A percentile compares a stretch with the other conserved stretches of the same genome.
phyloP scores from a whole-genome alignment of 805 yeast genomes.

The Kuraishia capsulata region DNA sequence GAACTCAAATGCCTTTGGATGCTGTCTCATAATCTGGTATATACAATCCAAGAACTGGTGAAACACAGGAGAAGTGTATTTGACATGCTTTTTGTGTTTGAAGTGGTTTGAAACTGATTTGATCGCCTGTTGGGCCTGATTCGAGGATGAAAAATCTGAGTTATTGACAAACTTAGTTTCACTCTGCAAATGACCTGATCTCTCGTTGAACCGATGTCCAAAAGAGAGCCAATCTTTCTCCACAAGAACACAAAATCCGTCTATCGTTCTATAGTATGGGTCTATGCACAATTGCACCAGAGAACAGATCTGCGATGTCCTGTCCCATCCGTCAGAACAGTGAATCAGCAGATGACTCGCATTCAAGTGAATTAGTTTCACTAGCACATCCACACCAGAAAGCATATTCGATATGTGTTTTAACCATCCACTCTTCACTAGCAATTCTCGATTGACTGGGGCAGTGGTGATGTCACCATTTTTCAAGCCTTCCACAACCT shows the following conservation, averaged over 20 bases:
- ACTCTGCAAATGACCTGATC: constrained; percentile 67
- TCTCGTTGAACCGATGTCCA: constrained; percentile 82
- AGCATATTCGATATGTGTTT: constrained; percentile 59
- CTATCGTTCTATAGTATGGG: constrained; percentile 79
- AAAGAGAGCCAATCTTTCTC: constrained; percentile 96
- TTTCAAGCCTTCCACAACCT: constrained; percentile 50
- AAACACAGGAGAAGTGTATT: constrained; percentile 81
- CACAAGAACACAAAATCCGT: constrained; percentile 77
- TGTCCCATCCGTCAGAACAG: constrained; percentile 98
- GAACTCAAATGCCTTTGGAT: constrained; percentile 71
- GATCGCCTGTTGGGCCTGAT: constrained; percentile 33
- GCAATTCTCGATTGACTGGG: constrained; percentile 39
- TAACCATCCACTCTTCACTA: constrained; percentile 72
- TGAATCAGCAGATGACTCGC: constrained; percentile 79
- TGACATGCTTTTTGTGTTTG: constrained; percentile 37
- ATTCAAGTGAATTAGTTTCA: constrained; percentile 75
- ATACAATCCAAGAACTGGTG: constrained; percentile 91
- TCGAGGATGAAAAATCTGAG: constrained; percentile 21
- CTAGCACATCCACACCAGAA: constrained; percentile 67
- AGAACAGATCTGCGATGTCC: constrained; percentile 86
- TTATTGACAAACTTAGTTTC: constrained; percentile 41
- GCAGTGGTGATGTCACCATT: constrained; percentile 54
- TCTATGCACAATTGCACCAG: constrained; percentile 81
- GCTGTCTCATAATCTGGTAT: constrained; percentile 66
- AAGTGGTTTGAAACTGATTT: constrained; percentile 42